Base-by-base conservation (phyloP, 75 land plant species). In the Cryptomeria japonica region DNA sequence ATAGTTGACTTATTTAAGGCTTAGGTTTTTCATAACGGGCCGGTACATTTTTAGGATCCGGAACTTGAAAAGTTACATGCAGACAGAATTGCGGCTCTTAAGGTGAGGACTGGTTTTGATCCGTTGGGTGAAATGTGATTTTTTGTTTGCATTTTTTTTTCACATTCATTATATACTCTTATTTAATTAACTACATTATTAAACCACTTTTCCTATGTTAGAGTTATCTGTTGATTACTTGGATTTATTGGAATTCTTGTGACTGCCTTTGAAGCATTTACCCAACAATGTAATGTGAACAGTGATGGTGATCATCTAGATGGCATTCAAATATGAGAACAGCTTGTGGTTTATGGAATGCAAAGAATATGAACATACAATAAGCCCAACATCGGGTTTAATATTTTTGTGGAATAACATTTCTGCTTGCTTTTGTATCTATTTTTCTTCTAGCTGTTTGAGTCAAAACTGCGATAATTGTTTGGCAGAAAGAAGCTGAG, bases 61-160 rank as follows among this genome's bases (percentile, higher is more conserved):
- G 99, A 97, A 89, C 93, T 98, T 86, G 99, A 98, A 90, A 93
- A 90, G 79, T 88, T 98, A 83, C 99, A 98, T 91, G 96, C 99
- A 19, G 99, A 98, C n/a, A 93, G 99, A 88, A 96, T 98, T 88
- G 95, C 96, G 34, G 92, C 98, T 84, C 93, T 98, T 44, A 96
- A 96, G 97, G 99, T 98, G 61, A 78, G 89, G 34, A 28, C 80
- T 39, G 31, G 18, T 18, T 55, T 84, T 34, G 49, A 18, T 0
- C 36, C 2, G 2, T 84, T 22, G n/a, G 15, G n/a, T 78, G 80
- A 78, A 14, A 1, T 12, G 10, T 49, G 51, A 49, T 34, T 3
- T 64, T 12, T 75, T 75, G 77, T 75, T 12, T 75, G 36, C 9
- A 64, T 64, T 75, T 14, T 12, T 37, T 32, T 75, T 75, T 34